Conservation (phyloP, 257 asterid genomes). For the Ajuga chamaepitys region DNA sequence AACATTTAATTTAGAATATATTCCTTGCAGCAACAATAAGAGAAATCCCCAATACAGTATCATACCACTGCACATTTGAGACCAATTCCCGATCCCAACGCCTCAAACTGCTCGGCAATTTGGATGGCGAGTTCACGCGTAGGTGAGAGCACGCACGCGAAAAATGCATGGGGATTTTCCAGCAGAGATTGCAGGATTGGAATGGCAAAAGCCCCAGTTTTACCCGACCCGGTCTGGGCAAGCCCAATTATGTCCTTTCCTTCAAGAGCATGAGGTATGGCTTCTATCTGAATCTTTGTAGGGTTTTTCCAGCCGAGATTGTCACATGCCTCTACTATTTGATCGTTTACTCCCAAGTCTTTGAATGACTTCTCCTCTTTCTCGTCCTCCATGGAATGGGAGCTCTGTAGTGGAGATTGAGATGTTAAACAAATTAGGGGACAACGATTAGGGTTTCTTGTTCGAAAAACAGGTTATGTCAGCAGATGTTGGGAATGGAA, state of each 20-base stretch:
- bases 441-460: not conserved
- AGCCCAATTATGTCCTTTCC: constrained; percentile 87
- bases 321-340: constrained; percentile 68
- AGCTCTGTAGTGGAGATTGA: not conserved
- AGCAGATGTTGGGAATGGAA: no score
- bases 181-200: constrained; percentile 78
- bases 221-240: constrained; percentile 96
- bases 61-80: constrained; percentile 70
- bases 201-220: constrained; percentile 90
- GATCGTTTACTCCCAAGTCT: constrained; percentile 70
- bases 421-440: not conserved
- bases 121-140: constrained; percentile 90
- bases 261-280: constrained; percentile 65
- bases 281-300: constrained; percentile 52
- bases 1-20: not conserved
- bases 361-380: constrained; percentile 39
- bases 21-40: not conserved
- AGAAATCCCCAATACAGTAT: not conserved
- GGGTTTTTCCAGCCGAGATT: constrained; percentile 72
- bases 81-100: constrained; percentile 79
- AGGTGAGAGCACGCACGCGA: constrained; percentile 88
- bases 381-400: constrained; percentile 30
- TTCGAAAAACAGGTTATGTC: no score
- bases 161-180: constrained; percentile 68
- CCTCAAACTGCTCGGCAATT: constrained; percentile 83